A percentile compares a stretch with the other conserved stretches of the same genome.
These are phyloP conservation scores for Chalciporus chontae DNA, from an alignment of 768 basidiomycete species.

Conservation along the genomic window DNA sequence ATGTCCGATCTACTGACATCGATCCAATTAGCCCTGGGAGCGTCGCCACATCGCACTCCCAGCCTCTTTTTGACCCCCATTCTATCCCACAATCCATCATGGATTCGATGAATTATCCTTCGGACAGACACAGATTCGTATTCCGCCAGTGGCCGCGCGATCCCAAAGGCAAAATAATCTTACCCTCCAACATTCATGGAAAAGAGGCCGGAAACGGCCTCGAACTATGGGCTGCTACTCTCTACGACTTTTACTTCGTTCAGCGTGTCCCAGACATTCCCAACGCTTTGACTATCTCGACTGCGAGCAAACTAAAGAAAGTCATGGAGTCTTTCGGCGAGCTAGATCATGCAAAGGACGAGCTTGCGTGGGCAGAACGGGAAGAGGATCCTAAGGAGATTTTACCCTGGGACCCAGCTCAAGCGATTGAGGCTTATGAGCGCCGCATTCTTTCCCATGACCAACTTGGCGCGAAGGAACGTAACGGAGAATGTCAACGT, in stretches of 20 bases:
- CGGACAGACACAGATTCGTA: conserved; percentile 12
- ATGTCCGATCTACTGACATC: neutral
- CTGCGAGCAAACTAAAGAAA: conserved; percentile 22
- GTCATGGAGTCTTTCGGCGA: conserved; percentile 19
- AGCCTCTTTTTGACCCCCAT: conserved; percentile 9
- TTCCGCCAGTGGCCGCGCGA: conserved; percentile 28
- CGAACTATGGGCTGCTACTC: conserved; percentile 26
- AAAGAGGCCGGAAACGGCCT: conserved; percentile 22
- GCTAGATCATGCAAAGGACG: conserved; percentile 10
- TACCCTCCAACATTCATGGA: conserved; percentile 9
- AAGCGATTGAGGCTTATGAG: conserved; percentile 12
- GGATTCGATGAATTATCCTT: neutral
- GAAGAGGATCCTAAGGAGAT: conserved; percentile 22
- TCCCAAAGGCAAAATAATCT: conserved; percentile 18
- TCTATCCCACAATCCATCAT: neutral
- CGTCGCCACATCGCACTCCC: neutral
- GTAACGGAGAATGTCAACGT: neutral
- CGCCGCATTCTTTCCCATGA: neutral
- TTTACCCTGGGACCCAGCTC: conserved; percentile 11
- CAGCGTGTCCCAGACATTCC: neutral
- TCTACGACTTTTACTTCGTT: conserved; percentile 28
- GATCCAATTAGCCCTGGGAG: neutral
- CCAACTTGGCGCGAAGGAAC: neutral
- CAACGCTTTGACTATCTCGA: conserved; percentile 3
- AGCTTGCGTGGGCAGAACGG: conserved; percentile 19